Evolutionary conservation across 164 flowering plant species (phyloP), one percentile per base, ranked within the genome.

Genomic region (Dillenia suffruticosa): DNA sequence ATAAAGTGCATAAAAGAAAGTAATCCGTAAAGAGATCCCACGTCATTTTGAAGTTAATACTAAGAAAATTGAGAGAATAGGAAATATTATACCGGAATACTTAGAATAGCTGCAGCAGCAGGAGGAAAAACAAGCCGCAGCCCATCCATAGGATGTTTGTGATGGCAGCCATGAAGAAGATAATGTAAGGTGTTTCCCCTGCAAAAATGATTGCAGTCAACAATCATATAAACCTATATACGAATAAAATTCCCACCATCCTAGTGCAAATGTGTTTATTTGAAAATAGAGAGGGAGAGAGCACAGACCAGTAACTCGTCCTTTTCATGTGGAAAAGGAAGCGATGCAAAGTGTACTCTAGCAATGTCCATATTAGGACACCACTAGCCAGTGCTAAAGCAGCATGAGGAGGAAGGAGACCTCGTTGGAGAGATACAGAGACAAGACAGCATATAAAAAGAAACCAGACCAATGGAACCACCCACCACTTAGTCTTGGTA

Each of bases 131-230:
- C 96, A 70, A 94, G 98, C 40, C 98, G 86, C 26, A 89, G 72
- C 43, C 85, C 84, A 80, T 93, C 98, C 94, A 87, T 87, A 10
- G 98, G 98, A 64, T 93, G 98, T 78, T 93, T 93, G 65, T 94
- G 98, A 64, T 94, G 98, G 78, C 95, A 94, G 55, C 98, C 98
- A 76, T 91, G 98, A 64, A 94, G 79, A 79, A 94, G 95, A 78
- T 89, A 94, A 77, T 94, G 98, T 8, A 77, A 5, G 17, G 98
- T 94, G 71, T 90, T 94, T 69, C 85, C 84, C 98, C 98, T 91
- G 70, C 40, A 69, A 64, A 17, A 62, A 48, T 45, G 44, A 12
- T 5, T n/a, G 47, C 51, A 32, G 40, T 32, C 40, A 32, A 32
- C 40, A 32, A 32, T 32, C 40, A 32, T 32, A 32, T 32, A 32